Percentiles rank a stretch among this genome's conserved stretches.
Evolutionary conservation across 2,329 filamentous ascomycete species (phyloP).

Genomic region (Pseudogymnoascus sp.): DNA sequence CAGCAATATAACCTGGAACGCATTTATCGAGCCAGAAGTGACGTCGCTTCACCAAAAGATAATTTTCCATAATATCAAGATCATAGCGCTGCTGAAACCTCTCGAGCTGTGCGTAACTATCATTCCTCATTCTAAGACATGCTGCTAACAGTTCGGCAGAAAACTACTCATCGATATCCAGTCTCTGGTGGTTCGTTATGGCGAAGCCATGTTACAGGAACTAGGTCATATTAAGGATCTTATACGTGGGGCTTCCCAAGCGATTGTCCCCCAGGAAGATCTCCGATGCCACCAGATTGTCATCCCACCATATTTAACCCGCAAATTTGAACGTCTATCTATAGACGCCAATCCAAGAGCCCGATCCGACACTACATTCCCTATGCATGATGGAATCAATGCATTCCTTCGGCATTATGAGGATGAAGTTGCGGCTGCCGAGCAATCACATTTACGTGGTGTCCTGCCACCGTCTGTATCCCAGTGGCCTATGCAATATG

Average conservation of each 20-base stretch:
- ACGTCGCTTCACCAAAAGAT: constrained; percentile 12
- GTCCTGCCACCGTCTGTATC: neutral
- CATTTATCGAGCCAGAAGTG: constrained; percentile 13
- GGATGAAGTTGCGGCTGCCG: neutral
- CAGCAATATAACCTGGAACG: constrained; percentile 15
- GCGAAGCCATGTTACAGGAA: neutral
- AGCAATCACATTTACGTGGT: neutral
- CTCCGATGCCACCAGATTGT: constrained; percentile 6
- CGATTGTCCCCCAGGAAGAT: neutral
- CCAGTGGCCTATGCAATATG: constrained; percentile 7
- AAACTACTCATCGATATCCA: neutral
- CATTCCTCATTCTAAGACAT: neutral
- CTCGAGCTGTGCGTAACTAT: constrained; percentile 10
- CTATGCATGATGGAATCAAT: constrained; percentile 10
- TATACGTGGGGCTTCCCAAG: neutral
- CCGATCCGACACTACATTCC: neutral
- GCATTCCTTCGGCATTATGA: constrained; percentile 7
- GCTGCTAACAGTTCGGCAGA: neutral
- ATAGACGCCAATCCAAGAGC: constrained; percentile 1
- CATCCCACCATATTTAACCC: constrained; percentile 8
- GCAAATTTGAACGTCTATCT: constrained; percentile 3
- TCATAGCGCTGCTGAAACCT: constrained; percentile 13
- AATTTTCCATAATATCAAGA: constrained; percentile 15
- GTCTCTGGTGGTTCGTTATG: neutral
- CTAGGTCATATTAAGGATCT: neutral